phyloP scores from a whole-genome alignment of 768 basidiomycete species.

The Tricholoma matsutake region DNA sequence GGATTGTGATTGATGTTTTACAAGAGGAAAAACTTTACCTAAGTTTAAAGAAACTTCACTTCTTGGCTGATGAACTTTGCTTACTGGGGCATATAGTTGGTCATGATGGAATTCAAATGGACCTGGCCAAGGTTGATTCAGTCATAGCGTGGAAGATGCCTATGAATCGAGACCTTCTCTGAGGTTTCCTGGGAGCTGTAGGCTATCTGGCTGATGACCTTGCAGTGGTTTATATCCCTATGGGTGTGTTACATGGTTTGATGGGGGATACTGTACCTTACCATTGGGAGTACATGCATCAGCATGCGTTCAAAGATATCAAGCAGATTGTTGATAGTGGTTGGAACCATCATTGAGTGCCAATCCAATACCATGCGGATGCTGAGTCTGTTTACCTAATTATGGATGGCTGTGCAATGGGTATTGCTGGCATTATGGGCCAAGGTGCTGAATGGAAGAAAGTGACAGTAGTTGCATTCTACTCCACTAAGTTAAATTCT shows the following conservation, averaged over 20 bases:
- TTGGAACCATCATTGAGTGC: background rate
- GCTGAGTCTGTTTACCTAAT: background rate
- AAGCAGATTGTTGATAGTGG: background rate
- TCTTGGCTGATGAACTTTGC: background rate
- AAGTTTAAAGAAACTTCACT: too few relatives aligned
- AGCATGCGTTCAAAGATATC: background rate
- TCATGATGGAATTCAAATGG: background rate
- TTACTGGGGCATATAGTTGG: background rate
- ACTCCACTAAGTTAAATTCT: too few relatives aligned
- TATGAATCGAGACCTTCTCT: too few relatives aligned
- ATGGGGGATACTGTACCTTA: too few relatives aligned
- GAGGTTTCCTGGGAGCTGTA: too few relatives aligned
- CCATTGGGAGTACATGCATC: too few relatives aligned
- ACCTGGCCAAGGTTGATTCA: background rate
- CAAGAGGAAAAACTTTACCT: too few relatives aligned
- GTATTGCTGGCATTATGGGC: background rate
- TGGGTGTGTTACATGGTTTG: background rate
- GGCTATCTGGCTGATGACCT: too few relatives aligned
- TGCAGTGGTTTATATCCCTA: background rate
- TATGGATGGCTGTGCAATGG: background rate
- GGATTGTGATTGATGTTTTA: too few relatives aligned
- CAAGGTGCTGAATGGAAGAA: too few relatives aligned
- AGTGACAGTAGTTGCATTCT: too few relatives aligned
- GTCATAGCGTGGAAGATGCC: too few relatives aligned
- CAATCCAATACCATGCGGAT: background rate